phyloP scores from a whole-genome alignment of 2,329 filamentous ascomycete genomes.

The Sporothrix curviconia region DNA sequence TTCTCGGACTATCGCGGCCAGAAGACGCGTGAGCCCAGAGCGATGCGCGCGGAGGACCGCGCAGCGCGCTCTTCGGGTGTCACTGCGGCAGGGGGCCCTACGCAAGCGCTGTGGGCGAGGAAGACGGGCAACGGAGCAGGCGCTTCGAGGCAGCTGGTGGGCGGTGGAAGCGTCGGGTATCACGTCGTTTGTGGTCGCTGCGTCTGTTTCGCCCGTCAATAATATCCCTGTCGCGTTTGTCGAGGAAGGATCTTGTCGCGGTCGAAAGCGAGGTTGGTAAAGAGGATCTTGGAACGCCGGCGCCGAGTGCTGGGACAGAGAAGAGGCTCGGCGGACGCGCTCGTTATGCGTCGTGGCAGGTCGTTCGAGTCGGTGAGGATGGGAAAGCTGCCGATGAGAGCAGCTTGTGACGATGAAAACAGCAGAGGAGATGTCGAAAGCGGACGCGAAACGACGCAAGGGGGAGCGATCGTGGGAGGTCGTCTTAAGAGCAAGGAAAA shows the following conservation, averaged over 20 bases:
- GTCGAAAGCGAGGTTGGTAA: too few species aligned
- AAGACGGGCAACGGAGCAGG: not conserved
- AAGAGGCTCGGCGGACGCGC: too few species aligned
- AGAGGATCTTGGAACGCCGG: too few species aligned
- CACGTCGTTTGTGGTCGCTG: not conserved
- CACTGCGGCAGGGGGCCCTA: too few species aligned
- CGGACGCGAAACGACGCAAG: conserved; percentile 1
- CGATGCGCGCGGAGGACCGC: conserved; percentile 13
- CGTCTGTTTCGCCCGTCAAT: not conserved
- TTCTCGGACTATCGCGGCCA: too few species aligned
- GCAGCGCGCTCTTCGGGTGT: conserved; percentile 12
- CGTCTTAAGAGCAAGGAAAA: not conserved
- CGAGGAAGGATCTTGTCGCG: not conserved
- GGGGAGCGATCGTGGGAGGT: not conserved
- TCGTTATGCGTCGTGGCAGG: too few species aligned
- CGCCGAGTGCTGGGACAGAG: too few species aligned
- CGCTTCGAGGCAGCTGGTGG: too few species aligned
- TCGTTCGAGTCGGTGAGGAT: too few species aligned
- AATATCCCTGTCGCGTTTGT: not conserved
- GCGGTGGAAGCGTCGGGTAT: not conserved
- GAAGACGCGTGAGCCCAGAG: not conserved
- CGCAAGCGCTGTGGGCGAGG: not conserved
- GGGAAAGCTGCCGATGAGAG: too few species aligned
- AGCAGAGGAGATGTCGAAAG: not conserved
- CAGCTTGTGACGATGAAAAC: too few species aligned